Evolutionary conservation across 768 basidiomycete species (phyloP).

Genomic region (Collybia mongolica): DNA sequence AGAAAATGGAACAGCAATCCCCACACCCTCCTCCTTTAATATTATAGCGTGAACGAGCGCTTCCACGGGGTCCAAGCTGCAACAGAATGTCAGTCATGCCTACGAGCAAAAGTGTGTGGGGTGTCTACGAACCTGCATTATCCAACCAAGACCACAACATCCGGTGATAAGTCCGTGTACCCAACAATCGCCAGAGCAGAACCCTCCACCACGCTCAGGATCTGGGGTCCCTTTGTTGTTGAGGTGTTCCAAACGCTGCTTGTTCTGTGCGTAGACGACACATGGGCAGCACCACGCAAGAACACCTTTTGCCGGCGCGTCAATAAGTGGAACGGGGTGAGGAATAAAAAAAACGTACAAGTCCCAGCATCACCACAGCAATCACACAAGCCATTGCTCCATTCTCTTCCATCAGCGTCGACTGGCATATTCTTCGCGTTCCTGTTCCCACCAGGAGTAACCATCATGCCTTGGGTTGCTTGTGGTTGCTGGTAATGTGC

Average conservation of each 20-base stretch:
- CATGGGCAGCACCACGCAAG: slow-evolving; percentile 36
- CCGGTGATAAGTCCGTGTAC: slow-evolving; percentile 20
- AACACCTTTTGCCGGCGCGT: slow-evolving; percentile 15
- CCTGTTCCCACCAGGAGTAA: slow-evolving; percentile 16
- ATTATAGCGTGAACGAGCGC: slow-evolving; percentile 31
- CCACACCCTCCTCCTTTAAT: slow-evolving; percentile 32
- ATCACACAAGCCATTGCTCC: slow-evolving; percentile 24
- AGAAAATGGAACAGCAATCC: slow-evolving; percentile 31
- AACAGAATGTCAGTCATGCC: too few species aligned
- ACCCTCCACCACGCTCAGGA: slow-evolving; percentile 32
- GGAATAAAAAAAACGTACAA: slow-evolving; percentile 15
- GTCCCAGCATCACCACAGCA: slow-evolving; percentile 19
- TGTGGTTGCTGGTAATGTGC: slow-evolving; percentile 11
- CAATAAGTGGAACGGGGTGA: not conserved
- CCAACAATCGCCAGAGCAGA: slow-evolving; percentile 26
- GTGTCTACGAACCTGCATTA: slow-evolving; percentile 26
- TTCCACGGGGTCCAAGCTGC: slow-evolving; percentile 22
- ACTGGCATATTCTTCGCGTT: slow-evolving; percentile 24
- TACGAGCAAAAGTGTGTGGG: too few species aligned
- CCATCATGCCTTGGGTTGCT: slow-evolving; percentile 17
- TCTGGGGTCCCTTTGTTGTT: slow-evolving; percentile 26
- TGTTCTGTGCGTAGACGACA: slow-evolving; percentile 34
- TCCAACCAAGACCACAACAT: slow-evolving; percentile 23
- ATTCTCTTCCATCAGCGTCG: slow-evolving; percentile 22
- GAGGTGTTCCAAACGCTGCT: slow-evolving; percentile 31